Evolutionary conservation across 306 rosid species (phyloP).

Genomic region (Lupinus albus): DNA sequence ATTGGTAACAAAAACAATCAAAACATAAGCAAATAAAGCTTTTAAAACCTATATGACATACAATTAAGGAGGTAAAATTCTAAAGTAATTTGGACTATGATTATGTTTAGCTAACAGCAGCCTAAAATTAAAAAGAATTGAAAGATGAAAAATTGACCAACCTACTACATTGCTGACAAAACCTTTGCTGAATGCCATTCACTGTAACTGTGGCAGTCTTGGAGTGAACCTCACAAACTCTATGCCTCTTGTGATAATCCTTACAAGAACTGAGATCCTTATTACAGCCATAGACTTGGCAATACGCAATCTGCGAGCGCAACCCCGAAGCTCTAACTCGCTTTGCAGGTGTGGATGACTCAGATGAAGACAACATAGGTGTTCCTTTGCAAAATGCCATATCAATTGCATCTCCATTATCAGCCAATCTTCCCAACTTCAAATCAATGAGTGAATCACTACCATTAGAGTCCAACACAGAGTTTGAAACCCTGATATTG

Average conservation of each 20-base stretch:
- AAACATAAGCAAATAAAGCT: slow-evolving; percentile 16
- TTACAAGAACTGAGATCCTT: slow-evolving; percentile 80
- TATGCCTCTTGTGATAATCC: slow-evolving; percentile 91
- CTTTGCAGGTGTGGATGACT: slow-evolving; percentile 66
- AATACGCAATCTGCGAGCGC: slow-evolving; percentile 54
- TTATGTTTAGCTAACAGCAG: slow-evolving; percentile 13
- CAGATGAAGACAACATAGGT: slow-evolving; percentile 61
- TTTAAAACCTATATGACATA: not conserved
- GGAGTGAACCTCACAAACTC: slow-evolving; percentile 88
- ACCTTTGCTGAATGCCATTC: slow-evolving; percentile 81
- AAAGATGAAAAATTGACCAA: slow-evolving; percentile 42
- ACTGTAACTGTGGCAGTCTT: slow-evolving; percentile 82
- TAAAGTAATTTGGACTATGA: not conserved
- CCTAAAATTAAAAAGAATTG: not conserved
- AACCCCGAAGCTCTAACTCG: slow-evolving; percentile 56
- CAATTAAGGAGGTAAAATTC: slow-evolving; percentile 14
- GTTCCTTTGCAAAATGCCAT: slow-evolving; percentile 51
- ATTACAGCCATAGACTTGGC: slow-evolving; percentile 92
- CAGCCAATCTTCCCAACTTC: slow-evolving; percentile 71
- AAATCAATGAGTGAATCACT: slow-evolving; percentile 76
- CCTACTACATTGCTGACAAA: slow-evolving; percentile 98
- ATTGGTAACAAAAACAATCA: not conserved
- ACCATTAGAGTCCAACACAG: slow-evolving; percentile 55
- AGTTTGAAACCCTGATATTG: slow-evolving; percentile 62
- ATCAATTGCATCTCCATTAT: slow-evolving; percentile 48